Base-by-base conservation (phyloP, 2,329 filamentous ascomycete genomes). In the Aureobasidium lini region DNA sequence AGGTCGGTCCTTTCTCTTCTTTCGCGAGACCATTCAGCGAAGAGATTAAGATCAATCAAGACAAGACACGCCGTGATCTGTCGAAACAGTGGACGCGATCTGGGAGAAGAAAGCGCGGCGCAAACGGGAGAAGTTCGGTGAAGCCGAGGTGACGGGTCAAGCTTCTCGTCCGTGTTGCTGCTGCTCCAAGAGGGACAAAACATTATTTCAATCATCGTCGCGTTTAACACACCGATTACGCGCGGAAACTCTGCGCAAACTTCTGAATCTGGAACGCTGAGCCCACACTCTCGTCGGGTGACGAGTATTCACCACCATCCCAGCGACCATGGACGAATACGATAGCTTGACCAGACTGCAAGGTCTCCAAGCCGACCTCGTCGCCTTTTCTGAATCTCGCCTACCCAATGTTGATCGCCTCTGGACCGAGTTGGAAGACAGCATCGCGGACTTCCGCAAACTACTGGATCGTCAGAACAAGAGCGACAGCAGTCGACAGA, bases 321-420 rank as follows among this genome's bases (percentile, higher is more conserved):
- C 68, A 60, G 69, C 65, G 11, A 56, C 40, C 28, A 93, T 94
- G 90, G 84, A 87, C 72, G 86, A 88, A 69, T 78, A 84, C 71
- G 85, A 85, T 71, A 84, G 82, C 69, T 81, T 95, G 70, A 86
- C 87, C 70, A 84, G 85, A 74, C 84, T 97, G 68, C 86, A 92
- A 77, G 86, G 84, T 73, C 84, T 99, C 67, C 89, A 95, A 73
- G 84, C 88, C 72, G 91, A 96, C 76, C 84, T 99, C 63, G 79
- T 88, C 66, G 85, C 87, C 60, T 81, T 94, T 66, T 83, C 84
- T 64, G 86, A 94, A 68, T 83, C 84, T 60, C 84, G 87, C 31
- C 74, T 90, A 54, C 81, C 86, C 34, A 84, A 86, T 62, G 76
- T 89, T 40, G 86, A 93, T 62, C 84, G 90, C 64, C 79, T 87